Evolutionary conservation across 345 rosid genomes (phyloP).

Genomic region (Toxicodendron radicans): DNA sequence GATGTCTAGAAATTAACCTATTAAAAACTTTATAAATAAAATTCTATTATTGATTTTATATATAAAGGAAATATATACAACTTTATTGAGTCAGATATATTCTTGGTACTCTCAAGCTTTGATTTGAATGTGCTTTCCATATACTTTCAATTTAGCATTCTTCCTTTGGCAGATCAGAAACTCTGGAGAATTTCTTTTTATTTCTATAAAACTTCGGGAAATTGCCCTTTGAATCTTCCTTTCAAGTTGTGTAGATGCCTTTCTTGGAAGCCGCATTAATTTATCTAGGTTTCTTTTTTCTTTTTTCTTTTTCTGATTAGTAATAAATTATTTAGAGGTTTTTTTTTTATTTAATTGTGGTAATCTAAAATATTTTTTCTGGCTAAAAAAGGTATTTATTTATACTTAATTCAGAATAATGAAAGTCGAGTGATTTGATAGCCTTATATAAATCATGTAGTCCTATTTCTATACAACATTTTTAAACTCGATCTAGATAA

Average conservation of each 20-base stretch:
- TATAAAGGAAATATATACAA: not conserved
- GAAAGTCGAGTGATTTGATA: too few relatives aligned
- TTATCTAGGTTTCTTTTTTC: conserved; percentile 14
- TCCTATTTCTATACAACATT: too few relatives aligned
- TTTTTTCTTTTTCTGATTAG: conserved; percentile 9
- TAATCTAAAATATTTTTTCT: too few relatives aligned
- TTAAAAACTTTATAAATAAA: not conserved
- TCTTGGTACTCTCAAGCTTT: conserved; percentile 14
- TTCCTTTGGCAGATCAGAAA: not conserved
- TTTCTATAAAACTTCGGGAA: conserved; percentile 27
- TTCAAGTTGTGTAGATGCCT: conserved; percentile 18
- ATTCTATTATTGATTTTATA: not conserved
- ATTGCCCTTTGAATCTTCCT: conserved; percentile 18
- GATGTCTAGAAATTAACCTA: not conserved
- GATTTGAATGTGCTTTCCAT: conserved; percentile 10
- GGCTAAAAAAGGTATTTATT: too few relatives aligned
- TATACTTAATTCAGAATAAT: too few relatives aligned
- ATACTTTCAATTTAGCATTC: conserved; percentile 3
- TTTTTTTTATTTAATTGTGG: too few relatives aligned
- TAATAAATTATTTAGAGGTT: too few relatives aligned
- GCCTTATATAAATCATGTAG: too few relatives aligned
- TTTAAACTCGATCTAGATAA: too few relatives aligned
- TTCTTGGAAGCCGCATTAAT: conserved; percentile 24
- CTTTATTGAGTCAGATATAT: conserved; percentile 4
- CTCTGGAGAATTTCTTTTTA: conserved; percentile 23